phyloP scores from a whole-genome alignment of 2,329 filamentous ascomycete genomes.

The Ophiostoma fasciatum region DNA sequence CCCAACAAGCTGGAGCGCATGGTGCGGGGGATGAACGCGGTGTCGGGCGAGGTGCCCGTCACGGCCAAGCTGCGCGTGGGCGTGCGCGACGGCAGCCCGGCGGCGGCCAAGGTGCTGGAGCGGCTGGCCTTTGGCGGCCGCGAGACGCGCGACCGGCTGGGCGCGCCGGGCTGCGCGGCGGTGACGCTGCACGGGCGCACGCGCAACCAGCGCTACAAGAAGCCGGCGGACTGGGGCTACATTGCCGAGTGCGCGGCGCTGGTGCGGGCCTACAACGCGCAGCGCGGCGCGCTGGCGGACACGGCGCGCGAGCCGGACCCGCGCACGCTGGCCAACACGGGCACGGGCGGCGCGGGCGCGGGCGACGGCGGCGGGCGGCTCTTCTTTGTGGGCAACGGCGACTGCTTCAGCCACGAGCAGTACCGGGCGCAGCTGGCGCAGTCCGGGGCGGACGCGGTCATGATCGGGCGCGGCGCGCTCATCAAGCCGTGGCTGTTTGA shows the following conservation, averaged over 20 bases:
- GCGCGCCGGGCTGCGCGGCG: slow-evolving; percentile 77
- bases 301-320: slow-evolving; percentile 65
- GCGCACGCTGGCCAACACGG: slow-evolving; percentile 52
- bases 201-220: slow-evolving; percentile 87
- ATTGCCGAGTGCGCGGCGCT: slow-evolving; percentile 80
- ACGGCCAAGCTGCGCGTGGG: slow-evolving; percentile 92
- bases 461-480: slow-evolving; percentile 90
- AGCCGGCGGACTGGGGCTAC: slow-evolving; percentile 85
- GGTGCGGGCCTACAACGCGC: slow-evolving; percentile 63
- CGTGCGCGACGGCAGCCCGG: slow-evolving; percentile 59
- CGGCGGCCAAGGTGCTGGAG: slow-evolving; percentile 66
- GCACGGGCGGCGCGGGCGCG: slow-evolving; percentile 37
- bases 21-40: slow-evolving; percentile 86
- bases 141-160: slow-evolving; percentile 54
- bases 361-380: slow-evolving; percentile 36
- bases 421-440: slow-evolving; percentile 68
- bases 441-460: slow-evolving; percentile 76
- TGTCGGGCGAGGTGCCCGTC: slow-evolving; percentile 81
- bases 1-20: slow-evolving; percentile 86
- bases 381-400: slow-evolving; percentile 92
- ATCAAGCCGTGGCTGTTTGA: slow-evolving; percentile 99
- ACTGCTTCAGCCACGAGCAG: slow-evolving; percentile 85
- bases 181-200: slow-evolving; percentile 89
- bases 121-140: slow-evolving; percentile 66
- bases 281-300: slow-evolving; percentile 52